Evolutionary conservation across 2,329 filamentous ascomycete species (phyloP).

Genomic region (Venturia nashicola): DNA sequence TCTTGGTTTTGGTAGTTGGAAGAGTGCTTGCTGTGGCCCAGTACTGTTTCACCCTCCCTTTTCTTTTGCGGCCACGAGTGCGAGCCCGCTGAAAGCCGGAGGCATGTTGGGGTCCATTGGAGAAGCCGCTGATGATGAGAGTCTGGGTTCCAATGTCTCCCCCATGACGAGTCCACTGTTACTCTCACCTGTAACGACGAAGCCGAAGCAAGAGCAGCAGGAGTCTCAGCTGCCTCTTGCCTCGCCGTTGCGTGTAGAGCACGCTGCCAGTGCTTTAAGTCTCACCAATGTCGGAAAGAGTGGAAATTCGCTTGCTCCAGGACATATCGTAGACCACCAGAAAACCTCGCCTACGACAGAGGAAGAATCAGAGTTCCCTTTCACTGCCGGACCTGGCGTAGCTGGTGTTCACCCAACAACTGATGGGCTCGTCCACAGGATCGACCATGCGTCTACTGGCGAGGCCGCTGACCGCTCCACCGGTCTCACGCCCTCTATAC

Average conservation of each 20-base stretch:
- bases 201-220: neutral
- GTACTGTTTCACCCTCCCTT: neutral
- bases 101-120: neutral
- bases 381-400: conserved; percentile 16
- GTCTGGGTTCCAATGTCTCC: conserved; percentile 23
- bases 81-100: neutral
- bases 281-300: neutral
- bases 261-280: conserved; percentile 13
- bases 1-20: neutral
- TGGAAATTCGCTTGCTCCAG: neutral
- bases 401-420: conserved; percentile 15
- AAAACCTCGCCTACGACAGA: neutral
- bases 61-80: neutral
- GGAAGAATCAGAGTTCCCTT: conserved; percentile 21
- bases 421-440: conserved; percentile 12
- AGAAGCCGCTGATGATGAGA: conserved; percentile 1
- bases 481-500: conserved; percentile 8
- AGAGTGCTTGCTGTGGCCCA: neutral
- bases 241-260: conserved; percentile 17
- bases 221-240: conserved; percentile 11
- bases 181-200: conserved; percentile 16
- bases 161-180: conserved; percentile 19
- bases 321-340: neutral
- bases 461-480: conserved; percentile 15
- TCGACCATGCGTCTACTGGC: conserved; percentile 12